phyloP scores from a whole-genome alignment of 805 yeast genomes.

The Ogataea methanolica region DNA sequence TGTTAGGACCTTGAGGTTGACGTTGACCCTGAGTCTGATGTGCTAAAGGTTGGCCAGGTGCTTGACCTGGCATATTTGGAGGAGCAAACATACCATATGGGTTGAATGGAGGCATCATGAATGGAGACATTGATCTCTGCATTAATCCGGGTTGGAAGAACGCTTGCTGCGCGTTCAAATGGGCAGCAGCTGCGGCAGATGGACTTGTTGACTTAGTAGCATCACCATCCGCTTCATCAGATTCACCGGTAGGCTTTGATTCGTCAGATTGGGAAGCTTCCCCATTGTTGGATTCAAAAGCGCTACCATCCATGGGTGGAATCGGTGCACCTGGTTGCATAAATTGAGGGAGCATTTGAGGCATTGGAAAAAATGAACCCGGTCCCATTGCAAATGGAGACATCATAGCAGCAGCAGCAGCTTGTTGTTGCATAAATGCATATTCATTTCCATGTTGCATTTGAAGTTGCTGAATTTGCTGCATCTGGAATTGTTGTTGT shows the following conservation, averaged over 20 bases:
- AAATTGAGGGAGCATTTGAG: slow-evolving; percentile 11
- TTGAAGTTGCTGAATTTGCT: slow-evolving; percentile 13
- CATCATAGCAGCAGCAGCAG: slow-evolving; percentile 4
- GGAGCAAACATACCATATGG: slow-evolving; percentile 36
- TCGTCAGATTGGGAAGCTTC: too few relatives aligned
- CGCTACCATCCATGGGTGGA: not conserved
- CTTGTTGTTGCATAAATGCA: slow-evolving; percentile 9
- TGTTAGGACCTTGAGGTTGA: not conserved
- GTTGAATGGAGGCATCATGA: slow-evolving; percentile 46
- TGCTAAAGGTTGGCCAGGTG: slow-evolving; percentile 1
- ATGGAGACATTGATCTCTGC: slow-evolving; percentile 31
- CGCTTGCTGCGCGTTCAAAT: slow-evolving; percentile 5
- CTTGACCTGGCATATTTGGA: slow-evolving; percentile 5
- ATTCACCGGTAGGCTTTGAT: not conserved
- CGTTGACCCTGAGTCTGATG: not conserved
- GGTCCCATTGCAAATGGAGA: slow-evolving; percentile 16
- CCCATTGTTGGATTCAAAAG: not conserved
- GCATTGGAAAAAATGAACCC: slow-evolving; percentile 10
- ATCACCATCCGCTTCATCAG: not conserved
- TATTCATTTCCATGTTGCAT: slow-evolving; percentile 7
- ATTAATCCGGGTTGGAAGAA: slow-evolving; percentile 21
- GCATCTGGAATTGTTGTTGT: slow-evolving; percentile 7
- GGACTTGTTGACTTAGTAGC: slow-evolving; percentile 3
- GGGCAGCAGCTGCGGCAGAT: not conserved
- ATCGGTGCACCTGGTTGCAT: not conserved